These are phyloP conservation scores for Hypericum perforatum DNA, from an alignment of 345 rosid species.

Conservation along the genomic window DNA sequence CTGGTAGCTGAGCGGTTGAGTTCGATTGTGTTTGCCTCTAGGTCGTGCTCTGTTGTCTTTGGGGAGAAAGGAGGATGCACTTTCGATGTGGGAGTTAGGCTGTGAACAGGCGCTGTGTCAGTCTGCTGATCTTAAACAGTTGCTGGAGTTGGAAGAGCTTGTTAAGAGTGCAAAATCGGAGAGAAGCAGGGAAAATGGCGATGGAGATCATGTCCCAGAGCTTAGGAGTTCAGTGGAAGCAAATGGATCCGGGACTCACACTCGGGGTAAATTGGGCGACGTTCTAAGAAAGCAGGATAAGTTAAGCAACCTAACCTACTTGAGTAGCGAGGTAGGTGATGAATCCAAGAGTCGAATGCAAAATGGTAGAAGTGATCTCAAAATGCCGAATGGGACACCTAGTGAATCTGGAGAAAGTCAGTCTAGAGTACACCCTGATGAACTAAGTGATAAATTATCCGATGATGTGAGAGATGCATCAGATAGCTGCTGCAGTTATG, in stretches of 20 bases:
- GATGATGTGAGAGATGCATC: constrained; percentile 27
- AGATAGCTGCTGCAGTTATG: constrained; percentile 22
- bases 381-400: constrained; percentile 12
- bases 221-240: constrained; percentile 13
- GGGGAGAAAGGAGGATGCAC: constrained; percentile 75
- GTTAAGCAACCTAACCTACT: constrained; percentile 14
- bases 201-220: constrained; percentile 21
- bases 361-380: constrained; percentile 13
- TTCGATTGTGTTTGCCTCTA: constrained; percentile 19
- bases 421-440: constrained; percentile 12
- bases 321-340: constrained; percentile 15
- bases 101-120: constrained; percentile 46
- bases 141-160: constrained; percentile 83
- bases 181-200: constrained; percentile 9
- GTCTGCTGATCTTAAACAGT: constrained; percentile 78
- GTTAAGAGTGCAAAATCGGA: constrained; percentile 46
- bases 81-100: constrained; percentile 72
- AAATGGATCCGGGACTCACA: constrained; percentile 16
- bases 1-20: too few species aligned
- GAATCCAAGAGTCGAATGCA: constrained; percentile 10
- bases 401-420: constrained; percentile 16
- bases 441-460: constrained; percentile 19
- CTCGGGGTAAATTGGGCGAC: constrained; percentile 25
- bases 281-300: constrained; percentile 16
- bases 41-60: constrained; percentile 70